Percentiles rank a stretch among this genome's conserved stretches.
Evolutionary conservation across 106 monocot species (phyloP).

Genomic region (Iris macrosiphon): DNA sequence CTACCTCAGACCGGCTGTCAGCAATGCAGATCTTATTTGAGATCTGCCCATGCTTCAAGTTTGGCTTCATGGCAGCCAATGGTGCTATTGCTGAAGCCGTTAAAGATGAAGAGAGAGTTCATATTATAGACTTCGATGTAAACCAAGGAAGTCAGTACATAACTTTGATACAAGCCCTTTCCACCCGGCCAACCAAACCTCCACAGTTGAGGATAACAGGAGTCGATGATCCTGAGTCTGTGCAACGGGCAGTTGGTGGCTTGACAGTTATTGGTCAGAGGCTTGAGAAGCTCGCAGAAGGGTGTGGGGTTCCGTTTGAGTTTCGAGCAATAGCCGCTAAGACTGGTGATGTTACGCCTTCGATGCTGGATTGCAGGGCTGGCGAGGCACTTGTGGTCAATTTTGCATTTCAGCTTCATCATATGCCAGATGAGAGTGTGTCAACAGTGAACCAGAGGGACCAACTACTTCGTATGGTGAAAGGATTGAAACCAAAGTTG

Average conservation of each 20-base stretch:
- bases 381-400: slow-evolving; percentile 86
- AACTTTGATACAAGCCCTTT: slow-evolving; percentile 59
- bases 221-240: slow-evolving; percentile 95
- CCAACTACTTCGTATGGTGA: slow-evolving; percentile 87
- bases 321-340: slow-evolving; percentile 60
- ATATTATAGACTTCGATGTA: slow-evolving; percentile 94
- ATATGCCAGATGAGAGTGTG: slow-evolving; percentile 99
- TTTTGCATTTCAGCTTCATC: slow-evolving; percentile 97
- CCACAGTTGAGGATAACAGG: slow-evolving; percentile 72
- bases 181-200: slow-evolving; percentile 27
- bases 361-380: slow-evolving; percentile 51
- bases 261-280: slow-evolving; percentile 72
- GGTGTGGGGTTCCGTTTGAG: slow-evolving; percentile 56
- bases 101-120: slow-evolving; percentile 68
- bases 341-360: slow-evolving; percentile 56
- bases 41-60: slow-evolving; percentile 90
- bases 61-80: slow-evolving; percentile 96
- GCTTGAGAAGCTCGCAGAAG: slow-evolving; percentile 76
- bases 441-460: slow-evolving; percentile 94
- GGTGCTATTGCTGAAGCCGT: slow-evolving; percentile 71
- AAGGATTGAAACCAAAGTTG: slow-evolving; percentile 77
- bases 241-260: slow-evolving; percentile 82
- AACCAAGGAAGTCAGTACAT: slow-evolving; percentile 96
- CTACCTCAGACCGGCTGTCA: slow-evolving; percentile 61
- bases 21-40: slow-evolving; percentile 98